These are phyloP conservation scores for Blastobotrys petasosporus DNA, from an alignment of 1,139 yeast genomes.

Conservation along the genomic window DNA sequence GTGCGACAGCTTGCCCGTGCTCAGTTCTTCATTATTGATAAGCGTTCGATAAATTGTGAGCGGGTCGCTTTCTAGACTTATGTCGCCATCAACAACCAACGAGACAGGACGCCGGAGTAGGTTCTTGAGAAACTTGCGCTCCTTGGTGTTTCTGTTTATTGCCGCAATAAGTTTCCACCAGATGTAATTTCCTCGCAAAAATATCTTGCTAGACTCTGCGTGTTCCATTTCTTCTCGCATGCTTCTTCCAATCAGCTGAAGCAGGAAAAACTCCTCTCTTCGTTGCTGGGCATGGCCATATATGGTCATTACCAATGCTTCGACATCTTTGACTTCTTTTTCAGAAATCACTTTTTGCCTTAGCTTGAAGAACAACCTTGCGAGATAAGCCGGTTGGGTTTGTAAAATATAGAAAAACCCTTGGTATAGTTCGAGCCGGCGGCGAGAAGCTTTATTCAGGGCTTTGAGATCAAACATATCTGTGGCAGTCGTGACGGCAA, in stretches of 20 bases:
- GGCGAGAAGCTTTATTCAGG: constrained; percentile 38
- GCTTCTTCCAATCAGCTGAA: constrained; percentile 53
- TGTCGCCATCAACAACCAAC: constrained; percentile 47
- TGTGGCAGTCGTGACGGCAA: constrained; percentile 21
- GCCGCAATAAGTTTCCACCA: constrained; percentile 50
- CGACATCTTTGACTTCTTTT: constrained; percentile 39
- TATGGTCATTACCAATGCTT: constrained; percentile 44
- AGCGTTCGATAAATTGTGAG: constrained; percentile 44
- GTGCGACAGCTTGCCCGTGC: constrained; percentile 38
- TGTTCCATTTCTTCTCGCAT: constrained; percentile 43
- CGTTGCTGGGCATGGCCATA: constrained; percentile 40
- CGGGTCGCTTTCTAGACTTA: constrained; percentile 80
- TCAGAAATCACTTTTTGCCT: constrained; percentile 28
- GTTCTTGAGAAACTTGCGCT: constrained; percentile 48
- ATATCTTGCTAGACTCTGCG: constrained; percentile 24
- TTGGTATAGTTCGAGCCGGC: constrained; percentile 57
- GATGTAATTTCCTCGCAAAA: constrained; percentile 31
- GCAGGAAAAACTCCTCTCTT: constrained; percentile 70
- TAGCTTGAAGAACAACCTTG: constrained; percentile 43
- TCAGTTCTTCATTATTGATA: constrained; percentile 44
- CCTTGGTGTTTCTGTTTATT: constrained; percentile 55
- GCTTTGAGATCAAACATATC: constrained; percentile 38
- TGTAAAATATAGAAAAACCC: constrained; percentile 77
- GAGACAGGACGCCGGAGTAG: constrained; percentile 50
- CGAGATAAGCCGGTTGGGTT: constrained; percentile 73